A percentile compares a stretch with the other conserved stretches of the same genome.
phyloP scores from a whole-genome alignment of 148 eudicot genomes.

The Chenopodium suecicum region DNA sequence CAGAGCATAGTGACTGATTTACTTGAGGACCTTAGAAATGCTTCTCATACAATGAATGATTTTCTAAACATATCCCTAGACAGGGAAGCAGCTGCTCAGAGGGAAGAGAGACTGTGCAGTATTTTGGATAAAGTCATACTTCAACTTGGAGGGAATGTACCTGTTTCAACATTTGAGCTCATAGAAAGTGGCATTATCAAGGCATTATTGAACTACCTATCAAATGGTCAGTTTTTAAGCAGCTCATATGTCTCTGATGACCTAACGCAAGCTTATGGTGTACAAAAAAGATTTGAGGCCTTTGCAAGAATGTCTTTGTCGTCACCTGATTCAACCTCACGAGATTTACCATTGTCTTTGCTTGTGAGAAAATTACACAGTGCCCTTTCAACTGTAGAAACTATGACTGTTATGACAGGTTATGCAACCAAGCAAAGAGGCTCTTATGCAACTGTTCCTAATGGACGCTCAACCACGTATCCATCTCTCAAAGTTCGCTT shows the following conservation, averaged over 20 bases:
- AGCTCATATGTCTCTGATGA: conserved; percentile 26
- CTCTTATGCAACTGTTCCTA: conserved; percentile 75
- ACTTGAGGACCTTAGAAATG: conserved; percentile 65
- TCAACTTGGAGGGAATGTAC: conserved; percentile 59
- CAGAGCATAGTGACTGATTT: conserved; percentile 56
- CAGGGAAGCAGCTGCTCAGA: conserved; percentile 27
- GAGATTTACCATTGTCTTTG: conserved; percentile 39
- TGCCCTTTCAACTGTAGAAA: conserved; percentile 78
- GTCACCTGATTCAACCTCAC: conserved; percentile 35
- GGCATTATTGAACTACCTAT: conserved; percentile 63
- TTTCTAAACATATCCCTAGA: conserved; percentile 33
- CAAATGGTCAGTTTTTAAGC: conserved; percentile 42
- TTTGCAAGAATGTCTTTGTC: conserved; percentile 62
- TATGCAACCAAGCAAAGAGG: conserved; percentile 43
- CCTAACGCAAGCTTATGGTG: conserved; percentile 21
- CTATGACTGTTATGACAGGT: conserved; percentile 59
- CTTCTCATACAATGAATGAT: conserved; percentile 54
- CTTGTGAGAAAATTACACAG: conserved; percentile 62
- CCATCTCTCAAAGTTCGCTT: conserved; percentile 74
- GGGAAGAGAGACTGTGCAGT: conserved; percentile 50
- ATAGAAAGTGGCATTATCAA: conserved; percentile 85
- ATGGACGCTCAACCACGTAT: conserved; percentile 42
- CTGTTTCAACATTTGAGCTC: conserved; percentile 89
- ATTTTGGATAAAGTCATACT: conserved; percentile 58
- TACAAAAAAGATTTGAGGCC: conserved; percentile 62